phyloP scores from a whole-genome alignment of 75 land plant genomes.

The Pinus taeda region DNA sequence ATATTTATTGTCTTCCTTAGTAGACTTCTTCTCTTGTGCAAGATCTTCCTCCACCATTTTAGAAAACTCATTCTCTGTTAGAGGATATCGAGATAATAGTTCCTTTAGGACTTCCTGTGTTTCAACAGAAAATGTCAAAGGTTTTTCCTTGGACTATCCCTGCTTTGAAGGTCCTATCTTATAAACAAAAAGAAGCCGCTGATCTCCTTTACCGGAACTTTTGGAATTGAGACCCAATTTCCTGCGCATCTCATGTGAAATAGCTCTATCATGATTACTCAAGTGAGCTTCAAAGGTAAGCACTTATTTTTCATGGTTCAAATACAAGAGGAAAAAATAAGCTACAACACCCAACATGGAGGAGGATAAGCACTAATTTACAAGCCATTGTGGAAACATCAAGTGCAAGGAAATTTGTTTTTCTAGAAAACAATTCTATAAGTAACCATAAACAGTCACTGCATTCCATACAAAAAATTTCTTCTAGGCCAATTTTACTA shows the following conservation, averaged over 20 bases:
- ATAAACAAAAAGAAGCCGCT: slow-evolving; percentile 67
- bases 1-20: slow-evolving; percentile 10
- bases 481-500: no score
- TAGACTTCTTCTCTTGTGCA: slow-evolving; percentile 15
- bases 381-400: no score
- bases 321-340: no score
- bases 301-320: no score
- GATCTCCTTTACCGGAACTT: slow-evolving; percentile 40
- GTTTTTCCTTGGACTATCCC: slow-evolving; percentile 20
- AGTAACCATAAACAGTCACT: no score
- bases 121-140: slow-evolving; percentile 61
- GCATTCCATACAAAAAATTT: no score
- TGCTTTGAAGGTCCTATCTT: slow-evolving; percentile 11
- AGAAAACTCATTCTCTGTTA: slow-evolving; percentile 49
- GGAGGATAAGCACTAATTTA: no score
- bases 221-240: slow-evolving; percentile 43
- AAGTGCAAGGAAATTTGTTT: no score
- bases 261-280: slow-evolving; percentile 49
- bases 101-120: slow-evolving; percentile 54
- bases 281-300: slow-evolving; percentile 28
- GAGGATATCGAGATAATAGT: slow-evolving; percentile 71
- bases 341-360: no score
- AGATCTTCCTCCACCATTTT: slow-evolving; percentile 9
- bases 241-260: slow-evolving; percentile 33
- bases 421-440: no score